These are phyloP conservation scores for Penstemon davidsonii DNA, from an alignment of 257 asterid species.

Conservation along the genomic window DNA sequence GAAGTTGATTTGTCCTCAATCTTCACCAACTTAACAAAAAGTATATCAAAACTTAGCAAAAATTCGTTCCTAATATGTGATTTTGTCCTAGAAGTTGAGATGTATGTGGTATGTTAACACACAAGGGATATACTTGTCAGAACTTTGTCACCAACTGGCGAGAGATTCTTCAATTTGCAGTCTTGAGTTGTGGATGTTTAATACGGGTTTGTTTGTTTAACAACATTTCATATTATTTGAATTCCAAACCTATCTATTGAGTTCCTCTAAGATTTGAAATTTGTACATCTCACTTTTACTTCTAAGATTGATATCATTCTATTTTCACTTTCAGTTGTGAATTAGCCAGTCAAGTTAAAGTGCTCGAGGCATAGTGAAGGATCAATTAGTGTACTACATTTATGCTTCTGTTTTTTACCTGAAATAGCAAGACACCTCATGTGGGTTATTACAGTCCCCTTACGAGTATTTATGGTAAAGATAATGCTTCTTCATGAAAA, in stretches of 20 bases:
- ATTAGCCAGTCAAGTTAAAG: too few relatives aligned
- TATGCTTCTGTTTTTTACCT: too few relatives aligned
- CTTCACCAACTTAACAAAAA: constrained; percentile 3
- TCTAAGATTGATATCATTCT: not conserved
- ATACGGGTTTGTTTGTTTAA: not conserved
- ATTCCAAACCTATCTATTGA: not conserved
- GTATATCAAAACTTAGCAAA: constrained; percentile 3
- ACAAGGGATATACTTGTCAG: not conserved
- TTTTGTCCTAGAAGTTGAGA: constrained; percentile 1
- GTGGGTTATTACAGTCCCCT: too few relatives aligned
- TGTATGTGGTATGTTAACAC: constrained; percentile 1
- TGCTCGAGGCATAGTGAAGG: too few relatives aligned
- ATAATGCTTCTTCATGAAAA: too few relatives aligned
- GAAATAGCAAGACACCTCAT: too few relatives aligned
- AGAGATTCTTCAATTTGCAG: constrained; percentile 4
- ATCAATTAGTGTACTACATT: too few relatives aligned
- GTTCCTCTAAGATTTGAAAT: not conserved
- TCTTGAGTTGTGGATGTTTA: not conserved
- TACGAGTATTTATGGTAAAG: too few relatives aligned
- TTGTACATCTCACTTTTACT: not conserved
- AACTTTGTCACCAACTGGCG: constrained; percentile 3
- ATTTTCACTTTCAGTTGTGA: not conserved
- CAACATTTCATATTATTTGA: not conserved
- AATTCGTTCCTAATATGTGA: not conserved
- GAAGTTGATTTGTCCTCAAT: constrained; percentile 1